phyloP scores from a whole-genome alignment of 257 asterid genomes.

The Nicotiana noctiflora region DNA sequence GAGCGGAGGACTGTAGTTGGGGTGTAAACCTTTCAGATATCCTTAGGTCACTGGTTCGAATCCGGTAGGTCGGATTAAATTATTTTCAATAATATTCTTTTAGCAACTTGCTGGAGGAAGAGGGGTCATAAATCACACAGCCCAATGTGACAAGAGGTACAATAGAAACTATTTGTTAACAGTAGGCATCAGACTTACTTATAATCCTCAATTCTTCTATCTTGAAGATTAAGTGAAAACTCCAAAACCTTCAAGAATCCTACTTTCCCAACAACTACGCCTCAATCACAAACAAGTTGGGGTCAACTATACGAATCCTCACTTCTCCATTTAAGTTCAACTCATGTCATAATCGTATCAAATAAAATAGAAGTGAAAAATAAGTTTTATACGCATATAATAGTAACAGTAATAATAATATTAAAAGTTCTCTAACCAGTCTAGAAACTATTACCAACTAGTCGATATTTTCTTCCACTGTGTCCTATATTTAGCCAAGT shows the following conservation, averaged over 20 bases:
- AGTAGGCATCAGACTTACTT: background rate
- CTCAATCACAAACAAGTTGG: no score
- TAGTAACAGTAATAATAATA: no score
- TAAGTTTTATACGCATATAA: no score
- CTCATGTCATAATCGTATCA: no score
- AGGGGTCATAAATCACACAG: background rate
- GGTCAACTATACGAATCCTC: no score
- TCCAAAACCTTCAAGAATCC: background rate
- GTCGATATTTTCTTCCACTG: no score
- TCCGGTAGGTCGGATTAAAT: background rate
- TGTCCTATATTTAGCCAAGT: no score
- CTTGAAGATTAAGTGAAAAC: background rate
- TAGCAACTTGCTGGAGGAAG: background rate
- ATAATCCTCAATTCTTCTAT: background rate
- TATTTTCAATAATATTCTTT: background rate
- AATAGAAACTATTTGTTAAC: background rate
- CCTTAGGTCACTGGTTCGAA: background rate
- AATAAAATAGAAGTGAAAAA: no score
- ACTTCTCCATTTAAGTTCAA: no score
- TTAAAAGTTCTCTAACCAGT: no score
- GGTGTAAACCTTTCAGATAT: background rate
- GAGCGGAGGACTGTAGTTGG: slow-evolving; percentile 6
- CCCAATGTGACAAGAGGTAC: background rate
- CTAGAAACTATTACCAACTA: no score
- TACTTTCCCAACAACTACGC: background rate